Percentiles rank a stretch among this genome's conserved stretches.
Evolutionary conservation across 2,329 filamentous ascomycete genomes (phyloP).

Genomic region (Clarireedia sp.): DNA sequence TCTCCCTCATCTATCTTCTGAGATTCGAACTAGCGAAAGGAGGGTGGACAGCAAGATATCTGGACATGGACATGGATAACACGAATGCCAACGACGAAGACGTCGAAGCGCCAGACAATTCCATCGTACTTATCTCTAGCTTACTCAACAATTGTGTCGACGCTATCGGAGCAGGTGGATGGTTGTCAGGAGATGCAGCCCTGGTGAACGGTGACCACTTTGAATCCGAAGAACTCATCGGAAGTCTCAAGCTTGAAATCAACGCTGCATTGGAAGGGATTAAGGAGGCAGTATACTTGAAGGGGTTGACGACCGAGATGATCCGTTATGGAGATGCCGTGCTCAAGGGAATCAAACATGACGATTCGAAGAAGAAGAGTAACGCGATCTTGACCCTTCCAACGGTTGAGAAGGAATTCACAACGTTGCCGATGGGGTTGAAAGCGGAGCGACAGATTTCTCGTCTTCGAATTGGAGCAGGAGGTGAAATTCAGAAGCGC

Average conservation of each 20-base stretch:
- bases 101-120: slow-evolving; percentile 52
- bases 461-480: slow-evolving; percentile 52
- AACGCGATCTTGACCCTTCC: slow-evolving; percentile 39
- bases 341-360: slow-evolving; percentile 14
- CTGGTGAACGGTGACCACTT: slow-evolving; percentile 38
- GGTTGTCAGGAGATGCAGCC: slow-evolving; percentile 57
- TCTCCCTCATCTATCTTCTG: slow-evolving; percentile 64
- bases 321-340: slow-evolving; percentile 47
- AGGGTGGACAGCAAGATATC: slow-evolving; percentile 67
- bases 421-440: slow-evolving; percentile 63
- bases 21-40: slow-evolving; percentile 66
- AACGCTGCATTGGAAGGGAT: slow-evolving; percentile 64
- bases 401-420: slow-evolving; percentile 35
- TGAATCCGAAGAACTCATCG: slow-evolving; percentile 56
- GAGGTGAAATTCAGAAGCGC: slow-evolving; percentile 62
- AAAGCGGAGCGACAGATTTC: slow-evolving; percentile 48
- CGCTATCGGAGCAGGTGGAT: slow-evolving; percentile 65
- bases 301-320: slow-evolving; percentile 57
- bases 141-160: slow-evolving; percentile 68
- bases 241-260: slow-evolving; percentile 59
- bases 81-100: slow-evolving; percentile 39
- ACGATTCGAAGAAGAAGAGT: slow-evolving; percentile 25
- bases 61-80: slow-evolving; percentile 53
- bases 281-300: slow-evolving; percentile 59
- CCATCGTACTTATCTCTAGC: slow-evolving; percentile 63